phyloP scores from a whole-genome alignment of 768 basidiomycete genomes.

The Clavaria fumosa region DNA sequence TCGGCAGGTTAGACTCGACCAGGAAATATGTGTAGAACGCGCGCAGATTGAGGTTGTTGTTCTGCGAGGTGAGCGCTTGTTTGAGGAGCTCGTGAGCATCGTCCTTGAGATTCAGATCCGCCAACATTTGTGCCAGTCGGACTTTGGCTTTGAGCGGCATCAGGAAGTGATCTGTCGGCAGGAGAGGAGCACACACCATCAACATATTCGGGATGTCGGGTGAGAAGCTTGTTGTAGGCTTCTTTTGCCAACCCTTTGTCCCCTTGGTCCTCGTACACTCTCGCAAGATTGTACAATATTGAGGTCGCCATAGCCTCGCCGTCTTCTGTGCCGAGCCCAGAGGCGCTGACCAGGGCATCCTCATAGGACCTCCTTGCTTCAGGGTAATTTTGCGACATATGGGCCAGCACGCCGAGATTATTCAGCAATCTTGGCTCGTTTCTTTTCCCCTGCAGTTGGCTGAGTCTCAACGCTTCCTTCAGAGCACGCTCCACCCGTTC shows the following conservation, averaged over 20 bases:
- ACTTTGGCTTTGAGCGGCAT: slow-evolving; percentile 57
- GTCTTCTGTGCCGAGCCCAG: slow-evolving; percentile 27
- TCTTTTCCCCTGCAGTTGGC: slow-evolving; percentile 28
- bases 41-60: slow-evolving; percentile 70
- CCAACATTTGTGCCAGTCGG: slow-evolving; percentile 71
- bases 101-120: slow-evolving; percentile 50
- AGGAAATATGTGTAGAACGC: slow-evolving; percentile 92
- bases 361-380: slow-evolving; percentile 59
- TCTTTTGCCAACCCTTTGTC: slow-evolving; percentile 61
- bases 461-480: slow-evolving; percentile 55
- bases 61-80: slow-evolving; percentile 70
- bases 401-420: slow-evolving; percentile 63
- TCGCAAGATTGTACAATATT: slow-evolving; percentile 80
- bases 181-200: slow-evolving; percentile 51
- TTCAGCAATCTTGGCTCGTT: slow-evolving; percentile 60
- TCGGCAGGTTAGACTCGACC: slow-evolving; percentile 54
- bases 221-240: slow-evolving; percentile 75
- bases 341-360: slow-evolving; percentile 47
- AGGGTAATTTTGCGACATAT: slow-evolving; percentile 44
- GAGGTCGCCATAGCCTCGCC: slow-evolving; percentile 67
- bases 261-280: slow-evolving; percentile 79
- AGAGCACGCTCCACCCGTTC: slow-evolving; percentile 63
- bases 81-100: slow-evolving; percentile 85
- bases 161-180: slow-evolving; percentile 3
- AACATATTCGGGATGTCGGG: slow-evolving; percentile 89